These are phyloP conservation scores for Vaccinium darrowii DNA, from an alignment of 148 eudicot genomes.

Conservation along the genomic window DNA sequence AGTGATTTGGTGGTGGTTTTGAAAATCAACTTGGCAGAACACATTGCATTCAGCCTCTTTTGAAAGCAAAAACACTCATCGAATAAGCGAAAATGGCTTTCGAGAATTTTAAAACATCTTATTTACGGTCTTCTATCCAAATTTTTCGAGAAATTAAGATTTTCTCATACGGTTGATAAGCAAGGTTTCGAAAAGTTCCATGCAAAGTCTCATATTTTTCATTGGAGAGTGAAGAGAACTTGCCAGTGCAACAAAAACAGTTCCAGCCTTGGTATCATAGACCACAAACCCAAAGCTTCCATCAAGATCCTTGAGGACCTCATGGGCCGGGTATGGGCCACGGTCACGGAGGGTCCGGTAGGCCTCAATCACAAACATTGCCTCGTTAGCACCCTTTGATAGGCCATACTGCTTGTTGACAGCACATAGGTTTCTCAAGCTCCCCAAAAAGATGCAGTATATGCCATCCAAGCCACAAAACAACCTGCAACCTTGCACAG, in stretches of 20 bases:
- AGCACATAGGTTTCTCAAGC: constrained; percentile 53
- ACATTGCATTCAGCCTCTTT: not conserved
- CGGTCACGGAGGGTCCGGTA: constrained; percentile 88
- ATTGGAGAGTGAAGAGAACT: constrained; percentile 16
- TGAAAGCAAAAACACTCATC: not conserved
- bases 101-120: not conserved
- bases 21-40: not conserved
- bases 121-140: not conserved
- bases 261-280: constrained; percentile 63
- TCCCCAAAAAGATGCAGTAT: constrained; percentile 71
- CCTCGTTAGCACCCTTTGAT: constrained; percentile 64
- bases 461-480: constrained; percentile 77
- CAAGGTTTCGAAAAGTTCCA: not conserved
- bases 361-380: constrained; percentile 73
- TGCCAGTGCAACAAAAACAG: constrained; percentile 72
- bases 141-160: not conserved
- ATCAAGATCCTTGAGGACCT: constrained; percentile 76
- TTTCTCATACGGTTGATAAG: not conserved
- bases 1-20: not conserved
- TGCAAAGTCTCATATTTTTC: not conserved
- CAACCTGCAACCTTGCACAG: constrained; percentile 32
- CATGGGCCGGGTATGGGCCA: constrained; percentile 86
- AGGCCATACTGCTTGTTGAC: constrained; percentile 79
- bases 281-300: constrained; percentile 87
- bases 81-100: not conserved